Conservation (phyloP, 2,329 filamentous ascomycete species). For the Xenosphaeropsis pyriputrescens region DNA sequence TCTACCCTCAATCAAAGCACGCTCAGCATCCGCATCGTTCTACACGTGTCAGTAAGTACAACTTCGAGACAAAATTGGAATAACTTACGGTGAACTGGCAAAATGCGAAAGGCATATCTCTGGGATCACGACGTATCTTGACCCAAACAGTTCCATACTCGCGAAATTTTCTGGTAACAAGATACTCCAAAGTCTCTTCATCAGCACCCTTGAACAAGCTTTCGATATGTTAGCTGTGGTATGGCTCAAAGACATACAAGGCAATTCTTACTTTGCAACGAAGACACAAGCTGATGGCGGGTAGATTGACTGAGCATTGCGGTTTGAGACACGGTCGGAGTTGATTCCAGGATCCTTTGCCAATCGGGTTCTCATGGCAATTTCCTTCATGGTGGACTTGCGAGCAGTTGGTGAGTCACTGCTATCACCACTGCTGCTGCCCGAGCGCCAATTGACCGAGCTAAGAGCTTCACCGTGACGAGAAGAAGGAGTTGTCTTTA, state of each 20-base stretch:
- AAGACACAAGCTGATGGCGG: constrained; percentile 45
- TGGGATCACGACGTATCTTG: constrained; percentile 45
- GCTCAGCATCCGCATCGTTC: constrained; percentile 31
- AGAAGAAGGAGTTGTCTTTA: background rate
- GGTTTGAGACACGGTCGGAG: constrained; percentile 5
- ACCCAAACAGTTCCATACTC: constrained; percentile 41
- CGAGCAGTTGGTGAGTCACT: background rate
- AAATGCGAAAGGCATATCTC: constrained; percentile 50
- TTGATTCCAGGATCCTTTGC: constrained; percentile 1
- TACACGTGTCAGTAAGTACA: constrained; percentile 15
- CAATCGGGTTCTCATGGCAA: constrained; percentile 3
- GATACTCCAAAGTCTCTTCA: constrained; percentile 34
- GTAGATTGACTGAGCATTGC: constrained; percentile 14
- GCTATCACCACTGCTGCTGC: background rate
- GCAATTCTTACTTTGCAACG: constrained; percentile 44
- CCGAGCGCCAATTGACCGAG: background rate
- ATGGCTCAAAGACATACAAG: background rate
- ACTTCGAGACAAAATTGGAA: constrained; percentile 6
- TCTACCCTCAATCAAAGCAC: constrained; percentile 30
- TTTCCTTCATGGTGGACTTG: constrained; percentile 4
- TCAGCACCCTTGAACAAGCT: constrained; percentile 35
- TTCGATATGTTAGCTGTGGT: constrained; percentile 5
- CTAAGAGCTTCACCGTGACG: background rate
- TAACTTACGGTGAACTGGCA: constrained; percentile 43
- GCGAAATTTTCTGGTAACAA: constrained; percentile 36